Evolutionary conservation across 225 moss, liverwort and hornwort genomes (phyloP).

Genomic region (Antitrichia curtipendula): DNA sequence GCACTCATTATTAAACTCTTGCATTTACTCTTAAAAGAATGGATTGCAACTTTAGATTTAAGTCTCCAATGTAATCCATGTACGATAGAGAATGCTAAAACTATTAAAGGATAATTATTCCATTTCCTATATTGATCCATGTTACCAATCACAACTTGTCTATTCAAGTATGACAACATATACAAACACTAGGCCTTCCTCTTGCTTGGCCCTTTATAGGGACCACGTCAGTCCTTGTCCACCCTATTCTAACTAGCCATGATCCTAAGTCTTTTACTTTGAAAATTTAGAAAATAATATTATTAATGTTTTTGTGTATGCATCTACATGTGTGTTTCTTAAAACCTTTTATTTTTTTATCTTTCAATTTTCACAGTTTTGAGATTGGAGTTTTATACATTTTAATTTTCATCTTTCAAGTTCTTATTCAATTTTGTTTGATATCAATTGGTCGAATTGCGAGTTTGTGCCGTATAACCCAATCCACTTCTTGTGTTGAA

Average conservation of each 20-base stretch:
- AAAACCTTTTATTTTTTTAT: neutral
- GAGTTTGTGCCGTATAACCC: too few species aligned
- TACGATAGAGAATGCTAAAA: neutral
- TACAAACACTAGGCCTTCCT: neutral
- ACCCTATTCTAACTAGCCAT: neutral
- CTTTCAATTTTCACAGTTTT: too few species aligned
- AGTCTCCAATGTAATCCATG: neutral
- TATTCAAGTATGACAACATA: neutral
- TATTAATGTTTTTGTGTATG: constrained; percentile 43
- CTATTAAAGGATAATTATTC: neutral
- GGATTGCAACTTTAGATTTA: neutral
- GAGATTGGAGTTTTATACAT: too few species aligned
- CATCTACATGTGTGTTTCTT: constrained; percentile 54
- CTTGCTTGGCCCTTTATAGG: neutral
- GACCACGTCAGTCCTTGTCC: fast-evolving
- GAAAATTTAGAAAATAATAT: neutral
- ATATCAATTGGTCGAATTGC: too few species aligned
- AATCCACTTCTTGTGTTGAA: too few species aligned
- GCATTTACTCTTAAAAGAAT: too few species aligned
- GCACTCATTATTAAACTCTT: neutral
- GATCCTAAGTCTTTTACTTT: neutral
- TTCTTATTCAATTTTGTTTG: too few species aligned
- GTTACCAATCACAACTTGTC: neutral
- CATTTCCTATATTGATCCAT: neutral
- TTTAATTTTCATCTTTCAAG: too few species aligned